Conservation (phyloP, 306 rosid species). For the Fragaria vesca region DNA sequence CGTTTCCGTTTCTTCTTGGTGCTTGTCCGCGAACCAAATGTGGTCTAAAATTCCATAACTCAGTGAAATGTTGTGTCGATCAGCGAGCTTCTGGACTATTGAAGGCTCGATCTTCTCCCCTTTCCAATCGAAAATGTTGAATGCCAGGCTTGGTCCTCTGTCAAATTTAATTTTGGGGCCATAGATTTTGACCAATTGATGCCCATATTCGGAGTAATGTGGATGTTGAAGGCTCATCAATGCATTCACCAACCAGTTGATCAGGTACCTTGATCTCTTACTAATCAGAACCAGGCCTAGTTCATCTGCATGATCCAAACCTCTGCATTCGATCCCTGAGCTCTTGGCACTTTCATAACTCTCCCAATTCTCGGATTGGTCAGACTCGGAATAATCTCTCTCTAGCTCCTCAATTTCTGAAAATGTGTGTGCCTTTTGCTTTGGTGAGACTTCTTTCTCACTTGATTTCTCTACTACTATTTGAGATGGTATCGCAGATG, state of each 20-base stretch:
- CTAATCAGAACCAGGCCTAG: conserved; percentile 61
- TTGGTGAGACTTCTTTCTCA: not conserved
- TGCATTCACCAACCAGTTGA: conserved; percentile 80
- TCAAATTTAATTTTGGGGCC: conserved; percentile 58
- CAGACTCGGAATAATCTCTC: conserved; percentile 16
- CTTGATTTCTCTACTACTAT: not conserved
- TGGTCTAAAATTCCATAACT: conserved; percentile 44
- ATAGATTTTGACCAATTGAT: conserved; percentile 55
- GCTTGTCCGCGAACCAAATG: conserved; percentile 44
- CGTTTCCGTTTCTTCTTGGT: conserved; percentile 41
- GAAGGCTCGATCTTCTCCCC: conserved; percentile 70
- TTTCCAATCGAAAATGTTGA: conserved; percentile 89
- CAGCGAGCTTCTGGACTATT: conserved; percentile 81
- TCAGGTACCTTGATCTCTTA: conserved; percentile 49
- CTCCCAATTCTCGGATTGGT: conserved; percentile 14
- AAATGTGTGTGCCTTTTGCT: conserved; percentile 11
- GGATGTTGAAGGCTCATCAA: conserved; percentile 73
- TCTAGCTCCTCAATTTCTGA: conserved; percentile 39
- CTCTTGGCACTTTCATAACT: conserved; percentile 10
- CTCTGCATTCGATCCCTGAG: conserved; percentile 48
- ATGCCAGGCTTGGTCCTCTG: conserved; percentile 73
- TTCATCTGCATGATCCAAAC: conserved; percentile 76
- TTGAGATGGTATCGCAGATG: conserved; percentile 29
- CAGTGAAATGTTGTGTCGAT: conserved; percentile 58
- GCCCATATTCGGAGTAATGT: conserved; percentile 40